phyloP scores from a whole-genome alignment of 2,329 filamentous ascomycete species.

The Microcyclospora tardicrescens region DNA sequence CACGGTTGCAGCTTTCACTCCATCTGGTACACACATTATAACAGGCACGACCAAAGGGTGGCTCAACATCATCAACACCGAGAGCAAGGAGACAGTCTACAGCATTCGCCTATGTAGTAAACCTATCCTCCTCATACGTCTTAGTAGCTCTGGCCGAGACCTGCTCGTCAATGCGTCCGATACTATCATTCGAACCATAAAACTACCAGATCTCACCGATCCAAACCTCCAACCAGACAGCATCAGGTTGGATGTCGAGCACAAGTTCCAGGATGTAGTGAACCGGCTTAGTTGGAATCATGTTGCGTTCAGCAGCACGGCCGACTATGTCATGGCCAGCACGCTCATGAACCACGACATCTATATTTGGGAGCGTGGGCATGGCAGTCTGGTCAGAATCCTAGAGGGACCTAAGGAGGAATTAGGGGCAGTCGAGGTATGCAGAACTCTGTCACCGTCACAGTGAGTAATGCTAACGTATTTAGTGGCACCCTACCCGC shows the following conservation, averaged over 20 bases:
- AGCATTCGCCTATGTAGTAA: slow-evolving; percentile 79
- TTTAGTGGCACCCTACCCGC: slow-evolving; percentile 70
- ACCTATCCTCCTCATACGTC: slow-evolving; percentile 74
- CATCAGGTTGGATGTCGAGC: slow-evolving; percentile 80
- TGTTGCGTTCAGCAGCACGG: slow-evolving; percentile 84
- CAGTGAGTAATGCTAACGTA: slow-evolving; percentile 6
- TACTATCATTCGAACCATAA: slow-evolving; percentile 84
- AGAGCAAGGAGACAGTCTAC: slow-evolving; percentile 70
- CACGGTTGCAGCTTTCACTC: slow-evolving; percentile 80
- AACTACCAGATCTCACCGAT: slow-evolving; percentile 59
- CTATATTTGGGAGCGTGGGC: slow-evolving; percentile 92
- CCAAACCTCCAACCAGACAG: slow-evolving; percentile 65
- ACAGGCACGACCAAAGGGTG: slow-evolving; percentile 91
- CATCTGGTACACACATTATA: slow-evolving; percentile 74
- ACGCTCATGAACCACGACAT: slow-evolving; percentile 98
- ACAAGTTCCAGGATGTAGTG: slow-evolving; percentile 97
- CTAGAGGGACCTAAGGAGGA: slow-evolving; percentile 94
- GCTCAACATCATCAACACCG: slow-evolving; percentile 84
- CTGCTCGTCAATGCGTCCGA: slow-evolving; percentile 88
- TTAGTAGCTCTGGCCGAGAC: slow-evolving; percentile 74
- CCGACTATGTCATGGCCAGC: slow-evolving; percentile 90
- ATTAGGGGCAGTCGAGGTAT: slow-evolving; percentile 69
- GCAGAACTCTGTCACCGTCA: neutral
- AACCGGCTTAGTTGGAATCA: slow-evolving; percentile 95
- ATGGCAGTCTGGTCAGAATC: slow-evolving; percentile 91